phyloP scores from a whole-genome alignment of 805 yeast genomes.

The Lipomyces mesembrius region DNA sequence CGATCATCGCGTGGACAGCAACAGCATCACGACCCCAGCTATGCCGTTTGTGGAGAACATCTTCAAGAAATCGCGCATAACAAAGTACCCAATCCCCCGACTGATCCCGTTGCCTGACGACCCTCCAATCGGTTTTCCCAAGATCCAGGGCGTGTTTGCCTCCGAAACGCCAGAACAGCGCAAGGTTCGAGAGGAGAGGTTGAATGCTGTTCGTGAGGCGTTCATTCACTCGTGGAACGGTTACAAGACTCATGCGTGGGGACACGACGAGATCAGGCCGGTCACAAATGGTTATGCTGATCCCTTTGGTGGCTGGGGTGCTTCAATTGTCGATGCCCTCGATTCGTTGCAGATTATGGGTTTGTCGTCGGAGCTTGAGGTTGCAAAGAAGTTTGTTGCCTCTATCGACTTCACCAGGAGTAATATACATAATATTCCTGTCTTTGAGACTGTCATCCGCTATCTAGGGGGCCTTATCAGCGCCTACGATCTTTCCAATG shows the following conservation, averaged over 20 bases:
- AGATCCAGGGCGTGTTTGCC: constrained; percentile 32
- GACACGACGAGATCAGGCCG: constrained; percentile 55
- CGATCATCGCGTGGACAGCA: constrained; percentile 14
- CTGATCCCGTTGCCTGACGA: constrained; percentile 29
- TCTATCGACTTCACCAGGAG: constrained; percentile 50
- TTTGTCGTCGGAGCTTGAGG: constrained; percentile 48
- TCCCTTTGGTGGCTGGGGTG: constrained; percentile 58
- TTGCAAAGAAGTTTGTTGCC: constrained; percentile 48
- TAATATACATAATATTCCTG: constrained; percentile 53
- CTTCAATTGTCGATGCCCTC: constrained; percentile 57
- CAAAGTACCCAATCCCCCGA: constrained; percentile 30
- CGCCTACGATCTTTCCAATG: constrained; percentile 56
- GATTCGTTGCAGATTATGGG: constrained; percentile 58
- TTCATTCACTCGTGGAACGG: constrained; percentile 53
- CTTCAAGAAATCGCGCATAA: constrained; percentile 11
- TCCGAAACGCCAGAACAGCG: constrained; percentile 38
- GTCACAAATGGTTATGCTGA: constrained; percentile 44
- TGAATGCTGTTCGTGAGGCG: constrained; percentile 46
- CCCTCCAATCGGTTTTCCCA: constrained; percentile 28
- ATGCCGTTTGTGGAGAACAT: constrained; percentile 3
- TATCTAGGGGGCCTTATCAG: constrained; percentile 59
- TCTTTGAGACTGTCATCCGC: constrained; percentile 58
- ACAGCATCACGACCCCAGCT: constrained; percentile 19
- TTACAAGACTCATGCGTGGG: constrained; percentile 52
- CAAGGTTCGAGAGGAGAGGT: constrained; percentile 40